phyloP scores from a whole-genome alignment of 2,329 filamentous ascomycete genomes.

The Cercospora sp. region DNA sequence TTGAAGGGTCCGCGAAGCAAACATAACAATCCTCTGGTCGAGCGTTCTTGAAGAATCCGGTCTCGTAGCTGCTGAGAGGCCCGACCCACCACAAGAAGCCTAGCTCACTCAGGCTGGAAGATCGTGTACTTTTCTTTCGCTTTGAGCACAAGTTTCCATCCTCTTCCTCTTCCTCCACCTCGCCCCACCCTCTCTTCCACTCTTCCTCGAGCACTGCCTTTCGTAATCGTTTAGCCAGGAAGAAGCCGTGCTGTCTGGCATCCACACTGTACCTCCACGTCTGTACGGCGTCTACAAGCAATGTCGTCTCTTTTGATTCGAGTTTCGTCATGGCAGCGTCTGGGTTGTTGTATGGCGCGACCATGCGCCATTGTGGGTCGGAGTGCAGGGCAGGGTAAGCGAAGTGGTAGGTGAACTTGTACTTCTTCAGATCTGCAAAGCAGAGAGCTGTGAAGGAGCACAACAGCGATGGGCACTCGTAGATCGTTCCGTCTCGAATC shows the following conservation, averaged over 20 bases:
- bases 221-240: constrained; percentile 78
- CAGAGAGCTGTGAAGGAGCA: constrained; percentile 86
- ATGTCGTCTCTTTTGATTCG: constrained; percentile 68
- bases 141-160: constrained; percentile 38
- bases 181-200: constrained; percentile 35
- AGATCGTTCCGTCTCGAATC: constrained; percentile 94
- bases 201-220: constrained; percentile 37
- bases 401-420: constrained; percentile 98
- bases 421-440: constrained; percentile 95
- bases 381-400: constrained; percentile 92
- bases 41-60: constrained; percentile 78
- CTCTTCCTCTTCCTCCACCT: constrained; percentile 35
- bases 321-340: constrained; percentile 54
- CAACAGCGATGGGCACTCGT: constrained; percentile 87
- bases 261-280: constrained; percentile 86
- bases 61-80: constrained; percentile 75
- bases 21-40: constrained; percentile 75
- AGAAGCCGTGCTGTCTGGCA: constrained; percentile 86
- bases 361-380: constrained; percentile 74
- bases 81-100: constrained; percentile 76
- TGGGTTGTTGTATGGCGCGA: constrained; percentile 37
- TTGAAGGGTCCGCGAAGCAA: constrained; percentile 89
- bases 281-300: constrained; percentile 77
- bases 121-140: constrained; percentile 52
- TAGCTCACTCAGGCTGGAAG: constrained; percentile 54